Evolutionary conservation across 148 eudicot species (phyloP).

Genomic region (Chenopodium album): DNA sequence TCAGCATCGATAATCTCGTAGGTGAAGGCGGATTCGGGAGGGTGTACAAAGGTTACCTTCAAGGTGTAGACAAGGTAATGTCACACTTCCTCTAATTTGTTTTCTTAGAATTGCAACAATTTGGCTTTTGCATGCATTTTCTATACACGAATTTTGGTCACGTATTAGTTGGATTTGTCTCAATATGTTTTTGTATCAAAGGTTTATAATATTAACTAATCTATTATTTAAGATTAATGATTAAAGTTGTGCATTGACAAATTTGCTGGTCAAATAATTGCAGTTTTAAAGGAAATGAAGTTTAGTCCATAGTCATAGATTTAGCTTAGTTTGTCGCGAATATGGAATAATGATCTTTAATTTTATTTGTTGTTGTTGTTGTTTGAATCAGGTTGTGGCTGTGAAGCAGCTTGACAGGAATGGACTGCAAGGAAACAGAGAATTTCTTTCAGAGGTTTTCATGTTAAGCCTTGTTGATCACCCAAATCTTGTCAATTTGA

Average conservation of each 20-base stretch:
- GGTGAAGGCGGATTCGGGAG: slow-evolving; percentile 96
- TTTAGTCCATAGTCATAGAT: background rate
- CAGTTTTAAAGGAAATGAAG: too few relatives aligned
- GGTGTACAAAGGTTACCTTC: slow-evolving; percentile 75
- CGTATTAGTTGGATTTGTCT: too few relatives aligned
- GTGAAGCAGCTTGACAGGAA: slow-evolving; percentile 85
- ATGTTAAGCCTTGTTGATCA: slow-evolving; percentile 68
- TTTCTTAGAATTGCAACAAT: too few relatives aligned
- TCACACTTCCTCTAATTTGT: too few relatives aligned
- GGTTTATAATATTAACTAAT: too few relatives aligned
- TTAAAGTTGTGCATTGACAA: too few relatives aligned
- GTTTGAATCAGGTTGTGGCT: slow-evolving; percentile 61
- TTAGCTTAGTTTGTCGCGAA: too few relatives aligned
- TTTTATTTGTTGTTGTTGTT: background rate
- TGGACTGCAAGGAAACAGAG: slow-evolving; percentile 78
- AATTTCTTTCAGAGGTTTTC: slow-evolving; percentile 76
- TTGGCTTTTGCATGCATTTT: too few relatives aligned
- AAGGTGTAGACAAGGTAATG: slow-evolving; percentile 49
- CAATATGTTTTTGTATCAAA: too few relatives aligned
- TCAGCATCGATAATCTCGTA: slow-evolving; percentile 59
- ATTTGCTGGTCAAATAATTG: too few relatives aligned
- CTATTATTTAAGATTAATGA: too few relatives aligned
- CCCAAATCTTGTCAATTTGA: slow-evolving; percentile 72
- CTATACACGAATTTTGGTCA: too few relatives aligned
- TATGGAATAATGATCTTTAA: background rate